These are phyloP conservation scores for Setaria italica DNA, from an alignment of 202 grass and related monocot genomes.

Conservation along the genomic window DNA sequence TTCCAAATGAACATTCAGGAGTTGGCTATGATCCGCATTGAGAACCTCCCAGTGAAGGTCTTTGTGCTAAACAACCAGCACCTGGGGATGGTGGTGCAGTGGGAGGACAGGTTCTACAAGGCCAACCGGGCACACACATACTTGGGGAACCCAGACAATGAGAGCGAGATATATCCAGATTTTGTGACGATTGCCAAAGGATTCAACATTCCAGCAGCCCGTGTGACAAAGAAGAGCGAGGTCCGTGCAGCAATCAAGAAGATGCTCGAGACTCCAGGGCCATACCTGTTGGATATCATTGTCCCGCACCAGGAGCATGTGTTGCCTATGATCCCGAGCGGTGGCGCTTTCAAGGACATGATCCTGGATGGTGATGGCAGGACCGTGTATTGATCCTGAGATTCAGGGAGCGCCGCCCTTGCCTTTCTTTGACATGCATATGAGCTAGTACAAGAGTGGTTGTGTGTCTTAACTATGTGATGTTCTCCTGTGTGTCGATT, in stretches of 20 bases:
- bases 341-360: slow-evolving; percentile 91
- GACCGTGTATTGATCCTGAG: slow-evolving; percentile 59
- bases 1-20: slow-evolving; percentile 98
- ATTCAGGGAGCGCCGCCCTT: background rate
- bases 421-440: slow-evolving; percentile 14
- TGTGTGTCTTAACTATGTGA: background rate
- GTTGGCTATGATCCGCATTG: slow-evolving; percentile 80
- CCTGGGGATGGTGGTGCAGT: slow-evolving; percentile 92
- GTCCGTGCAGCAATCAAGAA: slow-evolving; percentile 74
- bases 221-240: slow-evolving; percentile 76
- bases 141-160: slow-evolving; percentile 81
- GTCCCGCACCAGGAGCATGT: slow-evolving; percentile 94
- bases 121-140: slow-evolving; percentile 88
- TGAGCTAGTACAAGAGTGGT: slow-evolving; percentile 36
- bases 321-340: slow-evolving; percentile 96
- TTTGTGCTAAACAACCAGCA: slow-evolving; percentile 96
- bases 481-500: slow-evolving; percentile 29
- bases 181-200: slow-evolving; percentile 81
- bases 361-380: slow-evolving; percentile 97
- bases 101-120: slow-evolving; percentile 95
- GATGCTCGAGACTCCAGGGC: slow-evolving; percentile 91
- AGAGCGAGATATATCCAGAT: slow-evolving; percentile 87
- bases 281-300: slow-evolving; percentile 85
- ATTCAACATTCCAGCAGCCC: slow-evolving; percentile 77
- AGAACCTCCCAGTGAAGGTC: slow-evolving; percentile 83